phyloP scores from a whole-genome alignment of 202 grass and related monocot genomes.

The Setaria italica region DNA sequence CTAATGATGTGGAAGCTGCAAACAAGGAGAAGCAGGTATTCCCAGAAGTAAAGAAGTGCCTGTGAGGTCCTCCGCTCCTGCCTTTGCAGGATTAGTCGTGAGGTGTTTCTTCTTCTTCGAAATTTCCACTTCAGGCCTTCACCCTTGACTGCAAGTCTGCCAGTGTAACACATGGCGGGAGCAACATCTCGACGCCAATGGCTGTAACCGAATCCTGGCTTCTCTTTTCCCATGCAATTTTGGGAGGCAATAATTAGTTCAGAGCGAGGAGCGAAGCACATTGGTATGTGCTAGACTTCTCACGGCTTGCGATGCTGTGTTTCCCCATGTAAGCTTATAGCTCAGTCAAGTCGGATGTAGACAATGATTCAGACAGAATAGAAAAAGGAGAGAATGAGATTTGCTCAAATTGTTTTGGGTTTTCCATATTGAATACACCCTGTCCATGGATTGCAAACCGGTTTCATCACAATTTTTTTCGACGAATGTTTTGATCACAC shows the following conservation, averaged over 20 bases:
- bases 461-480: background rate
- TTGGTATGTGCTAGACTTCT: slow-evolving; percentile 18
- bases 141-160: slow-evolving; percentile 22
- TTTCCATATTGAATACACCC: background rate
- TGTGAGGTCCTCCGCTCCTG: slow-evolving; percentile 49
- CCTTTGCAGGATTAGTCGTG: background rate
- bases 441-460: background rate
- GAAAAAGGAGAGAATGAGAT: background rate
- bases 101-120: background rate
- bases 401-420: background rate
- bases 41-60: slow-evolving; percentile 74
- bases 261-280: slow-evolving; percentile 1
- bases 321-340: background rate
- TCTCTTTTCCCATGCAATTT: slow-evolving; percentile 2
- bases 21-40: slow-evolving; percentile 64
- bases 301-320: background rate
- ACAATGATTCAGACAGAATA: slow-evolving; percentile 17
- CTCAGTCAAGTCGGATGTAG: slow-evolving; percentile 19
- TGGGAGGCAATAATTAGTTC: slow-evolving; percentile 23
- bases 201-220: slow-evolving; percentile 1
- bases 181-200: background rate
- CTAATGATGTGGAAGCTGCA: slow-evolving; percentile 72
- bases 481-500: background rate
- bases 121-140: background rate
- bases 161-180: slow-evolving; percentile 19